Percentiles rank a stretch among this genome's conserved stretches.
Evolutionary conservation across 352 stramenopile species (phyloP).

Genomic region (Phytophthora cryptogea): DNA sequence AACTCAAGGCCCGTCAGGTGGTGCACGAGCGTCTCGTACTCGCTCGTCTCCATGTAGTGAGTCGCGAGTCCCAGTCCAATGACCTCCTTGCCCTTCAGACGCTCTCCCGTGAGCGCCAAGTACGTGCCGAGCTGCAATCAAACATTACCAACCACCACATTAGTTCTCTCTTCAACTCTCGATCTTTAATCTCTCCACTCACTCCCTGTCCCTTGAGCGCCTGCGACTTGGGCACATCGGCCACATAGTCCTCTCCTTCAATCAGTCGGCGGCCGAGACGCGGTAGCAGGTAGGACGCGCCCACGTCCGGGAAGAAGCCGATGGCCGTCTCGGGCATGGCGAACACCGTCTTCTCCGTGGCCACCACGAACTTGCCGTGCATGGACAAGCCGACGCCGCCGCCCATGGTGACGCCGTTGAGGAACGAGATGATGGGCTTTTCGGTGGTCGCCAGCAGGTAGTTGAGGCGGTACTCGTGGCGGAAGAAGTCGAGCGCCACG

Average conservation of each 20-base stretch:
- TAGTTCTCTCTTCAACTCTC: slow-evolving; percentile 4
- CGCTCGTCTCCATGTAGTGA: slow-evolving; percentile 92
- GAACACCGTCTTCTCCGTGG: slow-evolving; percentile 97
- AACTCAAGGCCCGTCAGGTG: slow-evolving; percentile 87
- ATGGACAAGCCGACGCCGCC: slow-evolving; percentile 97
- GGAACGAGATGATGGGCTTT: slow-evolving; percentile 92
- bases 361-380: slow-evolving; percentile 96
- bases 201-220: slow-evolving; percentile 77
- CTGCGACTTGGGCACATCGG: slow-evolving; percentile 71
- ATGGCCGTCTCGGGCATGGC: slow-evolving; percentile 99
- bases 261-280: slow-evolving; percentile 73
- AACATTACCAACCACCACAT: slow-evolving; percentile 3
- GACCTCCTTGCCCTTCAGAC: slow-evolving; percentile 89
- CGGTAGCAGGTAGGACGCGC: slow-evolving; percentile 93
- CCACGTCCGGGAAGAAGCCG: slow-evolving; percentile 98
- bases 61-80: slow-evolving; percentile 96
- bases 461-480: slow-evolving; percentile 96
- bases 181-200: slow-evolving; percentile 8
- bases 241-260: slow-evolving; percentile 72
- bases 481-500: slow-evolving; percentile 92
- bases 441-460: slow-evolving; percentile 85
- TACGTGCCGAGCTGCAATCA: slow-evolving; percentile 88
- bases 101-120: slow-evolving; percentile 94
- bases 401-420: slow-evolving; percentile 99
- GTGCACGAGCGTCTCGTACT: slow-evolving; percentile 89